Conservation (phyloP, 2,329 filamentous ascomycete species). For the Calonectria hongkongensis region DNA sequence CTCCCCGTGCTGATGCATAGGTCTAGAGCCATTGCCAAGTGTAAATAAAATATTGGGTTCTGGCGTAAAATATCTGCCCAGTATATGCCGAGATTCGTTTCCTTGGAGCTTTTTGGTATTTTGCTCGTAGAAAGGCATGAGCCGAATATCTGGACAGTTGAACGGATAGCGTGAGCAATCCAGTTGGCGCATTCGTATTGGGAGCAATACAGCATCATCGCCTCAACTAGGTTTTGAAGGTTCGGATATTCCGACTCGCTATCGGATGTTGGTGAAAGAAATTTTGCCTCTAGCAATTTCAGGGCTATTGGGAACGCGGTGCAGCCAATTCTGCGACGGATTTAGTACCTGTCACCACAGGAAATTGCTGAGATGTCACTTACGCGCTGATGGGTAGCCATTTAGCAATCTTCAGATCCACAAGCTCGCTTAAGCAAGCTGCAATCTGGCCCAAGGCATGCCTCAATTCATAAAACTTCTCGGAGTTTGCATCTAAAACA, state of each 20-base stretch:
- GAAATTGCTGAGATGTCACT: neutral
- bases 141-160: neutral
- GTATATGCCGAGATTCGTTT: neutral
- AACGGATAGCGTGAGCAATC: slow-evolving; percentile 3
- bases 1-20: slow-evolving; percentile 1
- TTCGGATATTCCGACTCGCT: neutral
- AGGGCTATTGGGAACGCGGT: slow-evolving; percentile 7
- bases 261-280: neutral
- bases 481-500: neutral
- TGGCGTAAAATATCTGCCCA: slow-evolving; percentile 3
- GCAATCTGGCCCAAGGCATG: neutral
- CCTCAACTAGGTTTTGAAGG: neutral
- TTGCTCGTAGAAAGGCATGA: neutral
- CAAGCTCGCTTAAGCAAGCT: neutral
- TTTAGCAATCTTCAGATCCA: neutral
- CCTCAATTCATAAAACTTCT: slow-evolving; percentile 6
- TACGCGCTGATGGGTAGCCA: slow-evolving; percentile 9
- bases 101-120: neutral
- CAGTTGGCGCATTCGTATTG: slow-evolving; percentile 18
- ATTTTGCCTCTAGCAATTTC: slow-evolving; percentile 10
- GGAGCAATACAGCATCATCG: slow-evolving; percentile 15
- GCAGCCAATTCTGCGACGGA: neutral
- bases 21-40: slow-evolving; percentile 2
- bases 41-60: neutral
- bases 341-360: neutral